phyloP scores from a whole-genome alignment of 2,329 filamentous ascomycete genomes.

The Xylaria sp. region DNA sequence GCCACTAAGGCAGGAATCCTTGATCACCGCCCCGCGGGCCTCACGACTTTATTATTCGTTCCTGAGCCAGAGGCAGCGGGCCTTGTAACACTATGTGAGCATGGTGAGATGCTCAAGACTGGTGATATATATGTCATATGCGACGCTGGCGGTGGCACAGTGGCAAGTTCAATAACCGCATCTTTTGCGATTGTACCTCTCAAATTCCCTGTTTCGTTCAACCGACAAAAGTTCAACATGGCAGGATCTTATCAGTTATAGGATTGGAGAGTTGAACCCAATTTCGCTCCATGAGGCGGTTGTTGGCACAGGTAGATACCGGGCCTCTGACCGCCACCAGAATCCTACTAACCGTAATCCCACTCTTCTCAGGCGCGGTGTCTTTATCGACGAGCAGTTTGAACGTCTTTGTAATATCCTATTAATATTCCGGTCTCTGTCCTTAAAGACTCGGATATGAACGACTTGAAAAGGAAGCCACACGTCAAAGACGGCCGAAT shows the following conservation, averaged over 20 bases:
- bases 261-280: neutral
- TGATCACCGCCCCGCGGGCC: neutral
- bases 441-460: neutral
- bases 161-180: neutral
- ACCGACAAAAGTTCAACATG: neutral
- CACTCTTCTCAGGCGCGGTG: neutral
- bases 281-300: neutral
- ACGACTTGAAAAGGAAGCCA: neutral
- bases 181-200: neutral
- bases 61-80: slow-evolving; percentile 7
- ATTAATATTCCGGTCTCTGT: neutral
- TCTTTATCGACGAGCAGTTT: slow-evolving; percentile 8
- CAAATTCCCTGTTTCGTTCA: neutral
- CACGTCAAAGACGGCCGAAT: neutral
- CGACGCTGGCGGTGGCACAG: slow-evolving; percentile 7
- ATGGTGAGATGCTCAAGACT: neutral
- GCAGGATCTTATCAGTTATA: slow-evolving; percentile 9
- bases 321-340: neutral
- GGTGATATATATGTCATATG: slow-evolving; percentile 6
- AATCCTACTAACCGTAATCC: neutral
- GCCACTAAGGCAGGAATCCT: neutral
- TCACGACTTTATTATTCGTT: neutral
- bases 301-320: slow-evolving; percentile 2
- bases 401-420: slow-evolving; percentile 4
- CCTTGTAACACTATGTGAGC: neutral